Conservation (phyloP, 2,329 filamentous ascomycete genomes). For the Colletotrichum costaricense region DNA sequence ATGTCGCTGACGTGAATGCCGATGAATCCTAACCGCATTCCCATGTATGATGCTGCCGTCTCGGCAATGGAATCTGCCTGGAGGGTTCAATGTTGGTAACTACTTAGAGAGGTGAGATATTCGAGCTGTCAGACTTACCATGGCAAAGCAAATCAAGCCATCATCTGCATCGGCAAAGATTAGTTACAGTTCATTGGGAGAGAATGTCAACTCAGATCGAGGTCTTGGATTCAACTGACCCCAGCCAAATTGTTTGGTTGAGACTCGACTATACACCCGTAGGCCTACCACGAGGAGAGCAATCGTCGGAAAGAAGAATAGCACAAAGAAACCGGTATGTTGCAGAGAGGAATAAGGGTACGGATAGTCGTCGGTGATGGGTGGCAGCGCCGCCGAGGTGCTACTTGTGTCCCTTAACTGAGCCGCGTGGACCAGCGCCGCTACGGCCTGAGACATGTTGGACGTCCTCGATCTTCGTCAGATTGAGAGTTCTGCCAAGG, state of each 20-base stretch:
- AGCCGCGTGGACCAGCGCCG: conserved; percentile 27
- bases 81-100: neutral
- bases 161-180: conserved; percentile 7
- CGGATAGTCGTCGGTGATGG: conserved; percentile 22
- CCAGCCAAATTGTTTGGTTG: conserved; percentile 32
- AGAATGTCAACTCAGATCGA: neutral
- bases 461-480: neutral
- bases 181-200: neutral
- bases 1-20: conserved; percentile 29
- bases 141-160: conserved; percentile 29
- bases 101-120: too few relatives aligned
- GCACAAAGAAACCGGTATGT: conserved; percentile 20
- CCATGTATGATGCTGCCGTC: conserved; percentile 28
- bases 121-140: neutral
- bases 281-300: conserved; percentile 21
- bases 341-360: conserved; percentile 27
- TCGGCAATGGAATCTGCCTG: conserved; percentile 30
- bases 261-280: conserved; percentile 27
- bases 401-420: neutral
- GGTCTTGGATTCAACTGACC: conserved; percentile 3
- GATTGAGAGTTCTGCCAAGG: neutral
- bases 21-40: conserved; percentile 27
- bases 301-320: conserved; percentile 27
- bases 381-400: neutral
- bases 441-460: conserved; percentile 25